Evolutionary conservation across 768 basidiomycete species (phyloP).

Genomic region (Termitomyces sp.): DNA sequence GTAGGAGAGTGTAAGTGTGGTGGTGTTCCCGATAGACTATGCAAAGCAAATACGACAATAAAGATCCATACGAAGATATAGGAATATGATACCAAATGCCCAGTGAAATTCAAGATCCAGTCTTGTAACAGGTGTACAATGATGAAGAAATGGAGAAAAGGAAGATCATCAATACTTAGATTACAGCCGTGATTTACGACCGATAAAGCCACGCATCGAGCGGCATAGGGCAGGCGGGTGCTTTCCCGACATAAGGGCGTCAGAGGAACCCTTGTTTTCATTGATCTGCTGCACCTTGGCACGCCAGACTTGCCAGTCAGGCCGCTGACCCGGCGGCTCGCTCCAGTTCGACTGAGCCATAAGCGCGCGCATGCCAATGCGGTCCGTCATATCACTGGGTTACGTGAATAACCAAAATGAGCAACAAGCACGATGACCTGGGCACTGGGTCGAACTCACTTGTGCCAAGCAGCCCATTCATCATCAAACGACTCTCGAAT

Average conservation of each 20-base stretch:
- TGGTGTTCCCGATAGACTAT: constrained; percentile 1
- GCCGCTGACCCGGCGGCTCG: constrained; percentile 42
- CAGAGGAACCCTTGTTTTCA: constrained; percentile 1
- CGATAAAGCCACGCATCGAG: constrained; percentile 54
- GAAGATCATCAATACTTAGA: no score
- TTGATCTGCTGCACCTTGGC: constrained; percentile 20
- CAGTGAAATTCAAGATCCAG: background rate
- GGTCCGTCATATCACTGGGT: constrained; percentile 71
- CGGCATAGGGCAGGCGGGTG: constrained; percentile 32
- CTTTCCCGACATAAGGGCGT: background rate
- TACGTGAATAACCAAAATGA: constrained; percentile 7
- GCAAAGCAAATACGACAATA: constrained; percentile 9
- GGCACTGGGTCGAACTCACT: no score
- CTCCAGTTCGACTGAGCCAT: constrained; percentile 47
- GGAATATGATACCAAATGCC: background rate
- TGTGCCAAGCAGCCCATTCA: constrained; percentile 69
- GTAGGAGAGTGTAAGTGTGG: background rate
- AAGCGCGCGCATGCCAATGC: constrained; percentile 58
- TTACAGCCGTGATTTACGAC: constrained; percentile 32
- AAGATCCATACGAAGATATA: background rate
- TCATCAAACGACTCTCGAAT: constrained; percentile 59
- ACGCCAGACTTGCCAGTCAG: constrained; percentile 57
- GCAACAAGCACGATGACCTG: background rate
- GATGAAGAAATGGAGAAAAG: background rate
- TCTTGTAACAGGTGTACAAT: background rate